phyloP scores from a whole-genome alignment of 495 filamentous ascomycete species.

The Pseudoneurospora amorphoporcata region DNA sequence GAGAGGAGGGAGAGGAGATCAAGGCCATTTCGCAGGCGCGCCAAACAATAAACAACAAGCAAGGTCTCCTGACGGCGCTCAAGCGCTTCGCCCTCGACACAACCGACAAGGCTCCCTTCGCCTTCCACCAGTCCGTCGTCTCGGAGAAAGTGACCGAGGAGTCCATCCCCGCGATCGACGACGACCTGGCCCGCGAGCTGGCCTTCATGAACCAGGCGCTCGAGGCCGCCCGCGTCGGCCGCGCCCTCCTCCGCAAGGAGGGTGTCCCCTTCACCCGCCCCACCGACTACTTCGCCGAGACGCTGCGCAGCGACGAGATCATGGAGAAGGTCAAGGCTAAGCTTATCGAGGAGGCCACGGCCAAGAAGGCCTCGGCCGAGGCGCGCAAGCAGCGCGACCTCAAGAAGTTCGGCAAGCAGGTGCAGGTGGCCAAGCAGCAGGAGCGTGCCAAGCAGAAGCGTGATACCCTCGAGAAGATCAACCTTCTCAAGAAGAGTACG shows the following conservation, averaged over 20 bases:
- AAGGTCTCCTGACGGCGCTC: slow-evolving; percentile 65
- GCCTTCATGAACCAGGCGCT: slow-evolving; percentile 91
- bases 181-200: slow-evolving; percentile 79
- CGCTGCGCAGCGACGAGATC: slow-evolving; percentile 96
- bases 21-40: slow-evolving; percentile 66
- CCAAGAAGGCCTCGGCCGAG: slow-evolving; percentile 85
- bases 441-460: slow-evolving; percentile 85
- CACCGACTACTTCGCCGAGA: slow-evolving; percentile 94
- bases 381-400: slow-evolving; percentile 86
- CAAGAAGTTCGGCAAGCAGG: slow-evolving; percentile 99
- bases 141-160: slow-evolving; percentile 37
- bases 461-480: slow-evolving; percentile 88
- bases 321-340: slow-evolving; percentile 95
- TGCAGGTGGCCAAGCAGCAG: slow-evolving; percentile 91
- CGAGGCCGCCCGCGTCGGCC: slow-evolving; percentile 60
- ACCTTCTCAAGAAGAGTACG: slow-evolving; percentile 84
- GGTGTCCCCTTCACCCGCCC: slow-evolving; percentile 78
- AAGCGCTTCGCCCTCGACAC: slow-evolving; percentile 63
- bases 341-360: slow-evolving; percentile 80
- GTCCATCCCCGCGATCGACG: slow-evolving; percentile 60
- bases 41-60: slow-evolving; percentile 93
- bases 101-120: slow-evolving; percentile 41
- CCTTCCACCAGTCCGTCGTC: slow-evolving; percentile 44
- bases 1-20: slow-evolving; percentile 74
- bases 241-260: slow-evolving; percentile 66